Conservation (phyloP, 208 protist genomes). For the Vickermania ingenoplastis region DNA sequence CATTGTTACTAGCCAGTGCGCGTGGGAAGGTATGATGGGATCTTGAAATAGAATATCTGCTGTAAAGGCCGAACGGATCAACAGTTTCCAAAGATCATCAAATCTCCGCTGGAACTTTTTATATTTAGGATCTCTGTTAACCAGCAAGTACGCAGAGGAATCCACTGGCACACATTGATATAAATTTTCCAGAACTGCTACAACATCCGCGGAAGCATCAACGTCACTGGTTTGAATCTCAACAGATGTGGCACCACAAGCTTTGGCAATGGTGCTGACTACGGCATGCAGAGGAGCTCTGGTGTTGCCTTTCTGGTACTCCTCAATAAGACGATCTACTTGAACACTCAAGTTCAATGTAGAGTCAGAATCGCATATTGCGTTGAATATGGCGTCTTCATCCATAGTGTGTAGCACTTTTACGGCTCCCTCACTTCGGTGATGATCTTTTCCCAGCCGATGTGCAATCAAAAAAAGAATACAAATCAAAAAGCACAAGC, state of each 20-base stretch:
- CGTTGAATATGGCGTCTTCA: not conserved
- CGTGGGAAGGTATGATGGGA: conserved; percentile 37
- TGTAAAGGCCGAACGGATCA: conserved; percentile 50
- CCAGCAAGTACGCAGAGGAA: conserved; percentile 61
- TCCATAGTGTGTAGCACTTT: not conserved
- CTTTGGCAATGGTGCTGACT: conserved; percentile 67
- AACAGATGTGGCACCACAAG: conserved; percentile 56
- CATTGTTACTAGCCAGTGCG: conserved; percentile 83
- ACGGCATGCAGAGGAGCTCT: conserved; percentile 44
- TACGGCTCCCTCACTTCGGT: too few species aligned
- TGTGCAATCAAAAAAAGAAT: conserved; percentile 6
- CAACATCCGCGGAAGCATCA: conserved; percentile 48
- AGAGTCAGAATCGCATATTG: not conserved
- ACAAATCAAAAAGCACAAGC: not conserved
- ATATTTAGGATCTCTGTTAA: conserved; percentile 72
- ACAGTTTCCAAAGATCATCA: conserved; percentile 43
- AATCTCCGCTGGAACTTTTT: conserved; percentile 44
- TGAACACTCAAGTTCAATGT: conserved; percentile 3
- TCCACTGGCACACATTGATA: conserved; percentile 65
- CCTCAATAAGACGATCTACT: conserved; percentile 28
- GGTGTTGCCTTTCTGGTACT: conserved; percentile 34
- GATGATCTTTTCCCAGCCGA: too few species aligned
- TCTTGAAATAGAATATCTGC: conserved; percentile 47
- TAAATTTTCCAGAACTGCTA: conserved; percentile 70
- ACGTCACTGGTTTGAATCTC: conserved; percentile 56